Evolutionary conservation across 208 protist species (phyloP), one percentile per base, ranked within the genome.

Genomic region (Vickermania ingenoplastis): DNA sequence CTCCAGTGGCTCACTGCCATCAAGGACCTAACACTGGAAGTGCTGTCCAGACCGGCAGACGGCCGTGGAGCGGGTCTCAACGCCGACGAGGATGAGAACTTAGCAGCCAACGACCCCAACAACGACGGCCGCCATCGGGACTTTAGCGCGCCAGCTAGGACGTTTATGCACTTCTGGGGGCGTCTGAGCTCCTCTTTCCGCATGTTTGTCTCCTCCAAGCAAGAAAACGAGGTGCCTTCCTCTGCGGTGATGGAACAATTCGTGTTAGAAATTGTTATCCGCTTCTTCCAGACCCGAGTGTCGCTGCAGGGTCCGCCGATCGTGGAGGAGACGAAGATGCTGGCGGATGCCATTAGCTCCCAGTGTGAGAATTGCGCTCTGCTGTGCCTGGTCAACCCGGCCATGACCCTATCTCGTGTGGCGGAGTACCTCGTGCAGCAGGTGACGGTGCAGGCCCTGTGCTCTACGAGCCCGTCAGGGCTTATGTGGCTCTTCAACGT

Each of bases 401-500:
- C 57, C 1, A 59, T 45, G n/a, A 83, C 67, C 17, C 66, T 94
- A 41, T 62, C 64, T 58, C n/a, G 67, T 59, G 61, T 90, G 1
- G 79, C 75, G 21, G 69, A 65, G 22, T 79, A 89, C 53, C 55
- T 81, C 21, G 63, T 78, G 41, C 76, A 71, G 63, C 22, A 31
- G 0, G 65, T 91, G 21, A 81, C 79, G 5, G 69, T 75, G 17
- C 63, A 60, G 2, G 67, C 89, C 41, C 60, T 91, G 25, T 73
- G 36, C 36, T 45, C 36, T 17, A n/a, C 75, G 25, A 84, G 67
- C 50, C 62, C 79, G n/a, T 56, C 62, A n/a, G 72, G 73, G n/a
- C 80, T 77, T 0, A 77, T 72, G 14, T 94, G 87, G 83, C 65
- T 94, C 22, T 91, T 91, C 70, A 91, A 86, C 65, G 17, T 89